Evolutionary conservation across 2,329 filamentous ascomycete genomes (phyloP).

Genomic region (Thermoascus crustaceus): DNA sequence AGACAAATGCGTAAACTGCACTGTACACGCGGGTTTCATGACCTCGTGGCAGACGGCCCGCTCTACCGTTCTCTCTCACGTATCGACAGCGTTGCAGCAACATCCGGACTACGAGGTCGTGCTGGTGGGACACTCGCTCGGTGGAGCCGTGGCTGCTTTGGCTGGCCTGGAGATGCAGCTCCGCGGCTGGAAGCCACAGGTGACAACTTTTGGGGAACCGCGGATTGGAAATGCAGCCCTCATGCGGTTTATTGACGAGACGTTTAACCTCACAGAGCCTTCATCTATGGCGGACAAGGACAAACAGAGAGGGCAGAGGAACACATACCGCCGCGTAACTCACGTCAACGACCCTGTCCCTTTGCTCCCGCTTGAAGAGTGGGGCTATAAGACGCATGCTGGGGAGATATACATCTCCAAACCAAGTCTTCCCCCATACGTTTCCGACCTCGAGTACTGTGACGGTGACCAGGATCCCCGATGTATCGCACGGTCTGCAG

Average conservation of each 20-base stretch:
- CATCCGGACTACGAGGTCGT: conserved; percentile 67
- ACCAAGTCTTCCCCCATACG: conserved; percentile 56
- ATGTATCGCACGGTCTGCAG: conserved; percentile 61
- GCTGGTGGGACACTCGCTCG: conserved; percentile 83
- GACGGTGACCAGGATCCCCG: conserved; percentile 59
- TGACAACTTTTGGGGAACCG: conserved; percentile 93
- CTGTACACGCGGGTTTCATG: conserved; percentile 85
- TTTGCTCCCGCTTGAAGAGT: conserved; percentile 73
- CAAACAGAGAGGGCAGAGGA: neutral
- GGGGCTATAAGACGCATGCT: conserved; percentile 77
- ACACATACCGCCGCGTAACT: conserved; percentile 66
- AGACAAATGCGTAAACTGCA: conserved; percentile 71
- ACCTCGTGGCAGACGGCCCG: conserved; percentile 73
- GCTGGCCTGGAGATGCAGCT: conserved; percentile 74
- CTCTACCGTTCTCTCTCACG: conserved; percentile 56
- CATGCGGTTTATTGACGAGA: conserved; percentile 45
- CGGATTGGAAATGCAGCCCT: conserved; percentile 49
- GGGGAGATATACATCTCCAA: conserved; percentile 84
- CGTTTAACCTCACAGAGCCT: conserved; percentile 36
- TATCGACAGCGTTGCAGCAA: conserved; percentile 51
- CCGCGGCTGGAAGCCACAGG: conserved; percentile 63
- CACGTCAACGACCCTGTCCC: conserved; percentile 84
- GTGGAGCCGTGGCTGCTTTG: conserved; percentile 82
- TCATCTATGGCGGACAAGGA: conserved; percentile 9
- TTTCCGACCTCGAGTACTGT: conserved; percentile 64